Evolutionary conservation across 306 rosid species (phyloP).

Genomic region (Biancaea sappan): DNA sequence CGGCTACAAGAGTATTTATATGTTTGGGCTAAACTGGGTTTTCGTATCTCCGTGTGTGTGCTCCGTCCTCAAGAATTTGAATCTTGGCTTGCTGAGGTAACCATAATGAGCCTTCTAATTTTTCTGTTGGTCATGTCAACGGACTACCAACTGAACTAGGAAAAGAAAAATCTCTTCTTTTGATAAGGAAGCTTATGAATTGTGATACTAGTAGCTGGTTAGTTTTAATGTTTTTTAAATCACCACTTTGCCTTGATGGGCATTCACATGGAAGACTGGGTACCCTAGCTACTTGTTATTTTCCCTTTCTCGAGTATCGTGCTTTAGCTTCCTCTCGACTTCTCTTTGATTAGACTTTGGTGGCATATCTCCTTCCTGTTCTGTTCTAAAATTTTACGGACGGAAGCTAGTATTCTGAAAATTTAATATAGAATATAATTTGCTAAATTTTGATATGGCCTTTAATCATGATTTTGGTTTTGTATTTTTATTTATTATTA

Average conservation of each 20-base stretch:
- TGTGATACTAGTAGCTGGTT: not conserved
- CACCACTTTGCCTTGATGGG: not conserved
- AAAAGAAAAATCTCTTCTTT: not conserved
- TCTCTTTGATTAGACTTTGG: not conserved
- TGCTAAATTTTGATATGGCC: not conserved
- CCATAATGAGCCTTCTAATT: not conserved
- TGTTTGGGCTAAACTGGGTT: not conserved
- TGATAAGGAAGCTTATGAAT: not conserved
- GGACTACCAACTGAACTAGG: not conserved
- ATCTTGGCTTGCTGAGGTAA: not conserved
- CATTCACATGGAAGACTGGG: not conserved
- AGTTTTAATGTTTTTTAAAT: not conserved
- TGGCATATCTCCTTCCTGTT: not conserved
- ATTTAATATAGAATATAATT: not conserved
- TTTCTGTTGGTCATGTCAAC: not conserved
- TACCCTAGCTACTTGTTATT: not conserved
- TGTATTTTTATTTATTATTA: not conserved
- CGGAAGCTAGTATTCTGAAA: conserved; percentile 15
- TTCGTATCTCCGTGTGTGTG: not conserved
- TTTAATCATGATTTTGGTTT: conserved; percentile 18
- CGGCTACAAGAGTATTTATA: not conserved
- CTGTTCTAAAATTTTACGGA: not conserved
- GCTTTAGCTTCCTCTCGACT: not conserved
- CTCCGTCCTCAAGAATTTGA: not conserved
- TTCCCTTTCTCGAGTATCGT: not conserved